Conservation (phyloP, 345 rosid genomes). For the Pugionium dolabratum region DNA sequence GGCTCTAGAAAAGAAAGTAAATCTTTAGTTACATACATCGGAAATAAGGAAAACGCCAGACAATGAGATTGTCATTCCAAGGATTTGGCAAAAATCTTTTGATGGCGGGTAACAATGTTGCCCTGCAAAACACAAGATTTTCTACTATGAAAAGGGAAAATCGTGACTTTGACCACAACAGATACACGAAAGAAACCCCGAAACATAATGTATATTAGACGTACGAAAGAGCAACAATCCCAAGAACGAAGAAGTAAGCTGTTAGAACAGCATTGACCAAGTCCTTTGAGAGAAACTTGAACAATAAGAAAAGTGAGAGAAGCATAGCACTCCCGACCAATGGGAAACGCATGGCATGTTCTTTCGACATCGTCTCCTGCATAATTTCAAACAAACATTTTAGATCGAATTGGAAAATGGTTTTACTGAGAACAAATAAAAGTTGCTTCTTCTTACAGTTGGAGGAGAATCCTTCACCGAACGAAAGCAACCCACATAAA, state of each 20-base stretch:
- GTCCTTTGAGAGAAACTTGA: conserved; percentile 94
- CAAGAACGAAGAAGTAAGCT: conserved; percentile 90
- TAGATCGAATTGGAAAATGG: not conserved
- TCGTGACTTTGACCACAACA: not conserved
- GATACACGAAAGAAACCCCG: not conserved
- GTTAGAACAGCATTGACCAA: conserved; percentile 95
- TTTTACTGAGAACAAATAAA: conserved; percentile 7
- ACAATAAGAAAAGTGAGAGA: conserved; percentile 86
- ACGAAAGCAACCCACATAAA: conserved; percentile 94
- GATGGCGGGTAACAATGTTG: conserved; percentile 83
- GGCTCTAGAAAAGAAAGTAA: not conserved
- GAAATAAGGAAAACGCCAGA: conserved; percentile 78
- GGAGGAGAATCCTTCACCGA: conserved; percentile 98
- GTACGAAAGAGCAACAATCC: conserved; percentile 93
- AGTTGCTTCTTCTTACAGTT: conserved; percentile 47
- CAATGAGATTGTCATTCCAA: conserved; percentile 80
- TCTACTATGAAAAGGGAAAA: conserved; percentile 24
- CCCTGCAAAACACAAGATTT: conserved; percentile 53
- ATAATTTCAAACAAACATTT: conserved; percentile 4
- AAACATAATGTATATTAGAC: conserved; percentile 35
- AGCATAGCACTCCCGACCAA: conserved; percentile 98
- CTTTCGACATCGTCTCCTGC: conserved; percentile 97
- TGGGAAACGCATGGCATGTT: conserved; percentile 99
- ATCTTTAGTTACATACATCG: conserved; percentile 56
- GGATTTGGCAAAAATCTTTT: conserved; percentile 65